Base-by-base conservation (phyloP, 352 stramenopile species). In the Globisporangium splendens region DNA sequence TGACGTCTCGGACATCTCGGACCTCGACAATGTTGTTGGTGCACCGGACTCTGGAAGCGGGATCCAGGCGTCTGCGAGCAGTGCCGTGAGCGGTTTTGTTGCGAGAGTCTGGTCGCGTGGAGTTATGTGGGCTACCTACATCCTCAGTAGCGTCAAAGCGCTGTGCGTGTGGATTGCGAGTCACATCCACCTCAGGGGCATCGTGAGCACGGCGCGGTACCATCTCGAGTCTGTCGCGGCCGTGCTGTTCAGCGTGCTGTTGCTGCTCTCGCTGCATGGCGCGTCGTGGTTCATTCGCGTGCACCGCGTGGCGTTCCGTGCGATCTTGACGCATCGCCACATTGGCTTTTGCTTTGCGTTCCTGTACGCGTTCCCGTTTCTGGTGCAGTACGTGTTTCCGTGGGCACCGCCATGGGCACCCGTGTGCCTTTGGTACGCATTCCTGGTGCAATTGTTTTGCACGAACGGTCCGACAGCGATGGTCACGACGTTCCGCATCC, bases 391-490 rank as follows among this genome's bases (percentile, higher is more conserved):
- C 54, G 80, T 95, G 24, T 90, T 96, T 50, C 82, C 87, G 17
- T 96, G 87, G 87, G 87, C 87, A 0, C 87, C 87, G 49, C 87
- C 87, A 50, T 96, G 87, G 87, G 87, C 83, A 0, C 85, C 87
- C 0, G 86, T 96, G 22, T 96, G 87, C 48, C 77, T 96, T 1
- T 96, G 87, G 87, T 96, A 96, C 50, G 86, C 87, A 15, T 96
- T 96, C 65, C 69, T 96, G 14, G 83, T 95, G 18, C 87, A 96
- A 56, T 65, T 96, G 11, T 95, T 95, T 54, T 95, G 86, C 53
- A 91, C 86, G 31, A 91, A 83, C 20, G 85, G 86, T 1, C 63
- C 87, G 11, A 88, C 84, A 0, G 83, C 87, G 1, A 96, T 95
- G 85, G 82, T 93, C 13, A 89, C 86, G 35, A 90, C 82, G 1